phyloP scores from a whole-genome alignment of 306 rosid species.

The Quercus wislizeni region DNA sequence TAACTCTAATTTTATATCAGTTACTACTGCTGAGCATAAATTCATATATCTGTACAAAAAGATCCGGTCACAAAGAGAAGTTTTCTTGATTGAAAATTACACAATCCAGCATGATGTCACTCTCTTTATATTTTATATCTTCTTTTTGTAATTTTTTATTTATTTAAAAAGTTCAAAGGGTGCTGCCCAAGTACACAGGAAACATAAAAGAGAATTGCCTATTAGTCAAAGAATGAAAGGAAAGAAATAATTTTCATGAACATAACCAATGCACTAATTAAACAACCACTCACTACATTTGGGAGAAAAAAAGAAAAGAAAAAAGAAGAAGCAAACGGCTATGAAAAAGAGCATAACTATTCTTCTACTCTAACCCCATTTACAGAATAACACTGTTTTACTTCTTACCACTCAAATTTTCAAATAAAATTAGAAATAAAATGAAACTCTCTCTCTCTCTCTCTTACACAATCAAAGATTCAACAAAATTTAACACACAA shows the following conservation, averaged over 20 bases:
- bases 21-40: no score
- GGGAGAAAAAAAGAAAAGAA: no score
- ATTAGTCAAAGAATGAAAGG: background rate
- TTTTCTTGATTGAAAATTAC: background rate
- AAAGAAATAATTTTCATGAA: background rate
- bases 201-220: background rate
- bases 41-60: no score
- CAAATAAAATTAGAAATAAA: no score
- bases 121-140: no score
- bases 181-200: background rate
- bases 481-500: no score
- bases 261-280: background rate
- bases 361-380: background rate
- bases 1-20: background rate
- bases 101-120: no score
- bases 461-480: no score
- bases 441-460: no score
- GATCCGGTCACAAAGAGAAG: background rate
- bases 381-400: background rate
- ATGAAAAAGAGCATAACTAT: background rate
- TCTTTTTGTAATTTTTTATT: background rate
- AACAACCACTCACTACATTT: background rate
- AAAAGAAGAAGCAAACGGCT: background rate
- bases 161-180: background rate
- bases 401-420: background rate